These are phyloP conservation scores for Colletotrichum sp. DNA, from an alignment of 2,329 filamentous ascomycete species.

Conservation along the genomic window DNA sequence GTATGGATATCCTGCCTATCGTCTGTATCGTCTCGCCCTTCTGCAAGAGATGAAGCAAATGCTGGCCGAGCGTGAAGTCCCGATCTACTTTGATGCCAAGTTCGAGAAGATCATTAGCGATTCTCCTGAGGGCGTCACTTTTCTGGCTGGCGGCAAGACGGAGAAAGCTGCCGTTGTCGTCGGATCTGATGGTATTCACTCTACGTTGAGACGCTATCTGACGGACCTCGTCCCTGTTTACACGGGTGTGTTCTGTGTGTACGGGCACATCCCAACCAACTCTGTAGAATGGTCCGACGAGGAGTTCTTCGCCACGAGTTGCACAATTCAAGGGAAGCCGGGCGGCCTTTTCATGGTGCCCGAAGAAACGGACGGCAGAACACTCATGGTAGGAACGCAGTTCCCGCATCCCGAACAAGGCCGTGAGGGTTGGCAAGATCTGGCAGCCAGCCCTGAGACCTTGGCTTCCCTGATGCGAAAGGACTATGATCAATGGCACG, in stretches of 20 bases:
- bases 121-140: not conserved
- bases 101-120: not conserved
- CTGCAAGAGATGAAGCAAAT: not conserved
- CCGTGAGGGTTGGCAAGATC: not conserved
- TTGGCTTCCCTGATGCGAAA: not conserved
- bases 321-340: not conserved
- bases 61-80: not conserved
- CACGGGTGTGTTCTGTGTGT: not conserved
- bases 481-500: not conserved
- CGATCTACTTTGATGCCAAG: not conserved
- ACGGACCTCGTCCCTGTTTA: not conserved
- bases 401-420: not conserved
- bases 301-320: not conserved
- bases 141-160: not conserved
- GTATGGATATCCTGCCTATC: not conserved
- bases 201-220: not conserved
- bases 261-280: not conserved
- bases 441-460: not conserved
- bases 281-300: not conserved
- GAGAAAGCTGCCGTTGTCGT: not conserved
- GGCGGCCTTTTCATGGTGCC: not conserved
- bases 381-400: not conserved
- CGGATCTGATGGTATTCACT: not conserved
- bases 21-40: not conserved
- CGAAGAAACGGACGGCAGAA: not conserved